Evolutionary conservation across 2,329 filamentous ascomycete genomes (phyloP).

Genomic region (Dryadomyces quercivorus): DNA sequence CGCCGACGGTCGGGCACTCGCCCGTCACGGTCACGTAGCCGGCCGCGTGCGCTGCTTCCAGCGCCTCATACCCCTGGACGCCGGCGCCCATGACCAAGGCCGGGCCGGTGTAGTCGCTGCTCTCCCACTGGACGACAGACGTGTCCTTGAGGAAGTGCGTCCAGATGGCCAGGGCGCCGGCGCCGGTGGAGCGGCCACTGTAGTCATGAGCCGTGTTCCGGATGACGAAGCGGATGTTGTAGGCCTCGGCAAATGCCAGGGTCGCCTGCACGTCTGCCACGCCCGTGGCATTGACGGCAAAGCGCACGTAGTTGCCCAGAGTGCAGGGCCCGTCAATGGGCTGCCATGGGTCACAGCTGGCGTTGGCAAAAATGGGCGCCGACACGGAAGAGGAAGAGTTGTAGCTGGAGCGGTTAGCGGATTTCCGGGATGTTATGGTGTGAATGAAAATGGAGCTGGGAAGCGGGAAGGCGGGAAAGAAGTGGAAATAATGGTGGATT

Average conservation of each 20-base stretch:
- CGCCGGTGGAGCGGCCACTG: conserved; percentile 49
- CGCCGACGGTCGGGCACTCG: conserved; percentile 30
- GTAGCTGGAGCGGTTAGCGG: conserved; percentile 11
- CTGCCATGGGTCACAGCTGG: conserved; percentile 5
- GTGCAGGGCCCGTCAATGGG: conserved; percentile 21
- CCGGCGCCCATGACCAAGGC: conserved; percentile 34
- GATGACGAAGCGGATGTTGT: conserved; percentile 40
- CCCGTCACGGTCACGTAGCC: neutral
- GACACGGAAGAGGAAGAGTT: conserved; percentile 1
- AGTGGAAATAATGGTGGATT: too few species aligned
- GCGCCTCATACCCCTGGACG: conserved; percentile 35
- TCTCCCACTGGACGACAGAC: neutral
- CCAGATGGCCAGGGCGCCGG: conserved; percentile 44
- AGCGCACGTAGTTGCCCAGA: conserved; percentile 26
- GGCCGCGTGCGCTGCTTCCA: conserved; percentile 26
- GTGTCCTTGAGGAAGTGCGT: conserved; percentile 26
- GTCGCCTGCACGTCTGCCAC: conserved; percentile 18
- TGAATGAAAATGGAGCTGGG: neutral
- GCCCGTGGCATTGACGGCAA: conserved; percentile 14
- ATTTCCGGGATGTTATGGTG: conserved; percentile 12
- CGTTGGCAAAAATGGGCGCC: conserved; percentile 6
- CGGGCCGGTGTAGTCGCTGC: conserved; percentile 2
- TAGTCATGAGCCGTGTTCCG: conserved; percentile 47
- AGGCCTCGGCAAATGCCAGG: conserved; percentile 26
- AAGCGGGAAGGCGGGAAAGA: neutral